These are phyloP conservation scores for Sesbania bispinosa DNA, from an alignment of 306 rosid genomes.

Conservation along the genomic window DNA sequence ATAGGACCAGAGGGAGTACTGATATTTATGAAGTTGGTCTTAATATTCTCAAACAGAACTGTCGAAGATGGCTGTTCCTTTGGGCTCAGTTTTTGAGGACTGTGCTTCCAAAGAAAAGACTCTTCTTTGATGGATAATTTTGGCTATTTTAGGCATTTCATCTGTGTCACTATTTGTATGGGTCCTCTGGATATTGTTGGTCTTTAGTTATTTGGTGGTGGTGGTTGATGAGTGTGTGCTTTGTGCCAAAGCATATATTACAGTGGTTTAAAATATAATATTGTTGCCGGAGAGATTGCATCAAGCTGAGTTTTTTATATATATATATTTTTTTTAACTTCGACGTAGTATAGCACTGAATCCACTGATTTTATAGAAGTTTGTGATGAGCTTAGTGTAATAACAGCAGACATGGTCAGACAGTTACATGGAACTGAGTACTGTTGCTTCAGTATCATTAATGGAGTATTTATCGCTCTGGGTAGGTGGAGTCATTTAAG, in stretches of 20 bases:
- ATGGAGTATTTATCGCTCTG: background rate
- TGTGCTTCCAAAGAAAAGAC: background rate
- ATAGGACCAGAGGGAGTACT: no score
- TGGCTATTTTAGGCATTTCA: background rate
- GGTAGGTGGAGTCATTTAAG: conserved; percentile 1
- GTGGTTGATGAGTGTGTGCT: background rate
- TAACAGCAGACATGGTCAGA: background rate
- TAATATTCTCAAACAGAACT: background rate
- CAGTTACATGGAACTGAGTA: background rate
- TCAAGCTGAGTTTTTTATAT: background rate
- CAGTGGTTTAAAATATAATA: background rate
- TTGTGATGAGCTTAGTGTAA: background rate
- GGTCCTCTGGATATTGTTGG: background rate
- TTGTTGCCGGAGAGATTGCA: background rate
- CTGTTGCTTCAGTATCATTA: background rate
- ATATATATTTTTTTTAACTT: no score
- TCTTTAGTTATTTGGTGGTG: background rate
- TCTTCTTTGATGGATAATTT: background rate
- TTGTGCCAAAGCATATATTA: background rate
- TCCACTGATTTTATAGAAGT: background rate
- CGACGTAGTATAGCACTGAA: background rate
- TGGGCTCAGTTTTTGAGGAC: background rate
- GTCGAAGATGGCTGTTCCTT: background rate
- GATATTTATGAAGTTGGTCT: background rate
- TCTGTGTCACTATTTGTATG: background rate